Base-by-base conservation (phyloP, 768 basidiomycete genomes). In the Peribolospora kevripleyi region DNA sequence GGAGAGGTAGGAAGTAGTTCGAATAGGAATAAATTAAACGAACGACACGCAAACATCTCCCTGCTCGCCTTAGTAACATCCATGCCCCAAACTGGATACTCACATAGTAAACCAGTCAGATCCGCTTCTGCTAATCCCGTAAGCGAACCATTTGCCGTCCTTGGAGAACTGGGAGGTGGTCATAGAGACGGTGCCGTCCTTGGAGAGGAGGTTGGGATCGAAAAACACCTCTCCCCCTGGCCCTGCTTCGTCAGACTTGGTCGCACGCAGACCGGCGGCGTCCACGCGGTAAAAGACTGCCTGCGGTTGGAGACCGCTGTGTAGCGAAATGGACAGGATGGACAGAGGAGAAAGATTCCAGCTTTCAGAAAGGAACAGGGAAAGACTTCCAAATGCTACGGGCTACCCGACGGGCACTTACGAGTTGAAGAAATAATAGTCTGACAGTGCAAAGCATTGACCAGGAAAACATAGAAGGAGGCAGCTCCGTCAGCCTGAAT, bases 171-270 rank as follows among this genome's bases (percentile, higher is more conserved):
- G 71, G 25, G 72, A 73, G 7, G 71, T 68, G 7, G 73, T 65
- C 25, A 85, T 68, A 10, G 81, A 73, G 13, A 77, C 77, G 0
- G 81, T 82, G 14, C 82, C 83, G 62, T 86, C 84, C 5, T 72
- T 68, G 39, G 77, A 74, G 14, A 87, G 69, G 36, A 80, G 63
- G 66, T 86, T 87, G 6, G 80, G 75, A 79, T 87, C 81, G 61
- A 86, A 85, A 67, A 82, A 86, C 3, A 84, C 70, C 64, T 84
- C 82, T 39, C 76, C 76, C 10, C 70, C 74, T 13, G 68, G 63
- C 39, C 69, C 71, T 46, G 62, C 58, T 13, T 66, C 63, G 14
- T 59, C 61, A 0, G 51, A 11, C 8, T 40, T n/a, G 3, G 54
- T 51, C 38, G 54, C 57, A 7, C 52, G 7, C 0, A 57, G 55